Conservation (phyloP, 495 filamentous ascomycete species). For the Corynascus novoguineensis region DNA sequence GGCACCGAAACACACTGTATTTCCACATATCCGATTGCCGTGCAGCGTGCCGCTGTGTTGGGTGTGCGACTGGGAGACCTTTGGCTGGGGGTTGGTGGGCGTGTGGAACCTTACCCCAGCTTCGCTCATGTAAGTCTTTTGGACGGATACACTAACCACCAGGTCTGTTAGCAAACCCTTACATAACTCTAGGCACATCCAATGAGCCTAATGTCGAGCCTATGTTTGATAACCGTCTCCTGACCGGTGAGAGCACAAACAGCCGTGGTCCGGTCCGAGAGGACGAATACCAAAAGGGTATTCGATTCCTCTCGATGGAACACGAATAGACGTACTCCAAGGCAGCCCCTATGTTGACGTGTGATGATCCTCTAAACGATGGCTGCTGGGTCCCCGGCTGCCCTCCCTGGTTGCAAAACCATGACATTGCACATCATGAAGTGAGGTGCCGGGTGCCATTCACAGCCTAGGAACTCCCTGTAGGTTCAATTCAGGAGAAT, state of each 20-base stretch:
- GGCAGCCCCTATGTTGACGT: too few species aligned
- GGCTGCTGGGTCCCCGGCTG: too few species aligned
- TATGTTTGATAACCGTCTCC: background rate
- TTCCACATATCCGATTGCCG: slow-evolving; percentile 5
- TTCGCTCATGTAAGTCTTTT: too few species aligned
- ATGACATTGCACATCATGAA: too few species aligned
- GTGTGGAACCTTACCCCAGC: slow-evolving; percentile 14
- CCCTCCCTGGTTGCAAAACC: too few species aligned
- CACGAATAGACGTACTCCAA: too few species aligned
- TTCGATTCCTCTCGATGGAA: too few species aligned
- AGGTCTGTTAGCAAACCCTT: slow-evolving; percentile 18
- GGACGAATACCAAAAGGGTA: too few species aligned
- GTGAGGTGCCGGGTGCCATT: too few species aligned
- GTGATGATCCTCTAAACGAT: too few species aligned
- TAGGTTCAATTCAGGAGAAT: too few species aligned
- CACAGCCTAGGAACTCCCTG: too few species aligned
- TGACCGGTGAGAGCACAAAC: background rate
- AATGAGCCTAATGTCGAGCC: background rate
- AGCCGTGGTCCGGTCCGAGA: background rate
- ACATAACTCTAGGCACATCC: slow-evolving; percentile 9
- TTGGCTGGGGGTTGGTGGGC: background rate
- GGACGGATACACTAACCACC: background rate
- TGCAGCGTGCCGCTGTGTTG: slow-evolving; percentile 14
- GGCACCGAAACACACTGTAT: background rate
- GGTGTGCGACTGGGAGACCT: background rate